Conservation (phyloP, 352 stramenopile genomes). For the Globisporangium ultimum region DNA sequence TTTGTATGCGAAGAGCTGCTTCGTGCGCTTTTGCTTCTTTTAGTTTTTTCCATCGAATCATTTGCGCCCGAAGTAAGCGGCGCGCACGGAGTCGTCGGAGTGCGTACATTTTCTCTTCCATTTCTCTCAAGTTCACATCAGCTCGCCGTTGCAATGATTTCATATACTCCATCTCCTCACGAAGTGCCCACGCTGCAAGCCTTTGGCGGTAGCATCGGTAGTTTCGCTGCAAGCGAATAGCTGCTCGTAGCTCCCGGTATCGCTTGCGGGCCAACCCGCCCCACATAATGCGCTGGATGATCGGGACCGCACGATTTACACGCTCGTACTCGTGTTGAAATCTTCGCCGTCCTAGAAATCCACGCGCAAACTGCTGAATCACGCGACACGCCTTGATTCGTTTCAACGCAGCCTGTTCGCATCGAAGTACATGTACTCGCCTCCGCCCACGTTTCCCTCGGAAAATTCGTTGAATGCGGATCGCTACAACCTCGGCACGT, state of each 20-base stretch:
- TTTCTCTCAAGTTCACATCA: slow-evolving; percentile 35
- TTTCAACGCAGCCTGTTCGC: slow-evolving; percentile 32
- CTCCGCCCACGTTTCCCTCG: slow-evolving; percentile 56
- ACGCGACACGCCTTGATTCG: slow-evolving; percentile 30
- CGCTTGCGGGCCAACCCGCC: slow-evolving; percentile 37
- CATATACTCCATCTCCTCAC: slow-evolving; percentile 63
- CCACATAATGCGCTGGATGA: slow-evolving; percentile 52
- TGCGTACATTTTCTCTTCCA: slow-evolving; percentile 38
- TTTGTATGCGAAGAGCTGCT: slow-evolving; percentile 35
- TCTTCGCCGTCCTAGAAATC: slow-evolving; percentile 45
- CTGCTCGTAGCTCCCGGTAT: slow-evolving; percentile 33
- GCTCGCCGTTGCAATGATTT: slow-evolving; percentile 36
- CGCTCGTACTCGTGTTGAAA: slow-evolving; percentile 30
- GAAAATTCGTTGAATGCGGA: slow-evolving; percentile 62
- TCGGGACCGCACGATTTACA: slow-evolving; percentile 37
- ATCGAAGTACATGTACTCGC: slow-evolving; percentile 32
- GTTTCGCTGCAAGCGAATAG: slow-evolving; percentile 45
- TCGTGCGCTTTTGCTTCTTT: slow-evolving; percentile 27
- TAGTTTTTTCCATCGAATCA: slow-evolving; percentile 34
- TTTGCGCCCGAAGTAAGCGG: slow-evolving; percentile 39
- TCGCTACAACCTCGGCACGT: slow-evolving; percentile 46
- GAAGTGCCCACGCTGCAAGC: slow-evolving; percentile 40
- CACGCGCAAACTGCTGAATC: slow-evolving; percentile 52
- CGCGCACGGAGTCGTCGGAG: slow-evolving; percentile 52
- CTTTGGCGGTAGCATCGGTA: slow-evolving; percentile 54